Conservation (phyloP, 2,329 filamentous ascomycete genomes). For the Fusarium mangiferae region DNA sequence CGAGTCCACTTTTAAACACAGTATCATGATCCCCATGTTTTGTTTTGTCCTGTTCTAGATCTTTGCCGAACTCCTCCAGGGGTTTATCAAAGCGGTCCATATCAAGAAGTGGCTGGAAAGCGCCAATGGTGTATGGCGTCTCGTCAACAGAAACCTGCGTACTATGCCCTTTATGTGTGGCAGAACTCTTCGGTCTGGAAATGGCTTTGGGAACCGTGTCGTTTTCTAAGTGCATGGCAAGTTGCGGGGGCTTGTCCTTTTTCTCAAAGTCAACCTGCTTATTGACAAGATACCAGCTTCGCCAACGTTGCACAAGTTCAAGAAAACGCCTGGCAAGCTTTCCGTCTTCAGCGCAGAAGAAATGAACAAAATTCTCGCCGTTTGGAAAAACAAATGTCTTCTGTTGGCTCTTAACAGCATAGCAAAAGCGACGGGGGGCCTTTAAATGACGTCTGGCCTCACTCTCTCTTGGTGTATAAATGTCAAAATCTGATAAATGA, state of each 20-base stretch:
- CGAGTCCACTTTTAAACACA: conserved; percentile 20
- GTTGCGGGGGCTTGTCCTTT: conserved; percentile 34
- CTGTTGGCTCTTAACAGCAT: conserved; percentile 91
- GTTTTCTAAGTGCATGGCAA: conserved; percentile 1
- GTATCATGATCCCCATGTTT: conserved; percentile 20
- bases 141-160: conserved; percentile 55
- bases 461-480: conserved; percentile 79
- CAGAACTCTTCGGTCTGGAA: conserved; percentile 53
- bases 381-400: conserved; percentile 85
- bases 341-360: conserved; percentile 84
- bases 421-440: conserved; percentile 86
- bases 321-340: conserved; percentile 75
- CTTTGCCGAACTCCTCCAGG: conserved; percentile 60
- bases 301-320: conserved; percentile 79
- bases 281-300: conserved; percentile 90
- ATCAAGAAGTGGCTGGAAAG: conserved; percentile 75
- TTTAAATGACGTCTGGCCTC: conserved; percentile 77
- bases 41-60: conserved; percentile 44
- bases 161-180: conserved; percentile 44
- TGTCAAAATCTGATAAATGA: conserved; percentile 91
- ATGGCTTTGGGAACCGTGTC: conserved; percentile 20
- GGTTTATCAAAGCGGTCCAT: conserved; percentile 67
- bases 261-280: conserved; percentile 66
- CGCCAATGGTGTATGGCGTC: conserved; percentile 71
- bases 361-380: conserved; percentile 89